Conservation (phyloP, 2,329 filamentous ascomycete species). For the Xylaria sp. region DNA sequence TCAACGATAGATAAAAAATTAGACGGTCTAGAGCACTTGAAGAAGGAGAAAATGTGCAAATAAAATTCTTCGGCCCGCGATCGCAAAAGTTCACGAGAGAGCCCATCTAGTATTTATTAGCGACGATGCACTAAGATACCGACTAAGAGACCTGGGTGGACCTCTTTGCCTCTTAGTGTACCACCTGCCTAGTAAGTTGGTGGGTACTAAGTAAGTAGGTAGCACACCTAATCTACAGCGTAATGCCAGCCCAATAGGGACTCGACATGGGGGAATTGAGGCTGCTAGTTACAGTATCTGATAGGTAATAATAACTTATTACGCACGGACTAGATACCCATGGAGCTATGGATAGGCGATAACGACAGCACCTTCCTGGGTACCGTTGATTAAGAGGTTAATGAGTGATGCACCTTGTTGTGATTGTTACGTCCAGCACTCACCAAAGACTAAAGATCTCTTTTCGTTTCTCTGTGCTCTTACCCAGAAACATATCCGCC, state of each 20-base stretch:
- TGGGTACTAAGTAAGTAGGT: too few species aligned
- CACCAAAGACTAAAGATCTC: background rate
- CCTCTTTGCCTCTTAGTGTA: slow-evolving; percentile 1
- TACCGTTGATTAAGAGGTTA: background rate
- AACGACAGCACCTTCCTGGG: background rate
- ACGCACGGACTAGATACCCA: background rate
- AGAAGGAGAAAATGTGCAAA: slow-evolving; percentile 2
- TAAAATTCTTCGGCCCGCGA: slow-evolving; percentile 28
- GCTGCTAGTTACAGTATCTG: background rate
- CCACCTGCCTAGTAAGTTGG: too few species aligned
- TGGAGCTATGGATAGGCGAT: background rate
- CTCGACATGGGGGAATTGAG: background rate
- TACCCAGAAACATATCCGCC: background rate
- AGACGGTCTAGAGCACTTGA: background rate
- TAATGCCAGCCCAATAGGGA: background rate
- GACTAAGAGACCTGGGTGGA: background rate
- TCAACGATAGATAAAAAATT: background rate
- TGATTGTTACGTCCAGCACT: background rate
- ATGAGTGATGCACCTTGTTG: background rate
- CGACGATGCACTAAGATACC: background rate
- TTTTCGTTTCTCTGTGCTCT: background rate
- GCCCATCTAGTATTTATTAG: slow-evolving; percentile 7
- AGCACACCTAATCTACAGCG: too few species aligned
- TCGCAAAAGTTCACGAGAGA: slow-evolving; percentile 10
- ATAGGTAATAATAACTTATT: background rate